Evolutionary conservation across 1,284 basidiomycete species (phyloP), one percentile per base, ranked within the genome.

Genomic region (Neotropicomus parvogracilis): DNA sequence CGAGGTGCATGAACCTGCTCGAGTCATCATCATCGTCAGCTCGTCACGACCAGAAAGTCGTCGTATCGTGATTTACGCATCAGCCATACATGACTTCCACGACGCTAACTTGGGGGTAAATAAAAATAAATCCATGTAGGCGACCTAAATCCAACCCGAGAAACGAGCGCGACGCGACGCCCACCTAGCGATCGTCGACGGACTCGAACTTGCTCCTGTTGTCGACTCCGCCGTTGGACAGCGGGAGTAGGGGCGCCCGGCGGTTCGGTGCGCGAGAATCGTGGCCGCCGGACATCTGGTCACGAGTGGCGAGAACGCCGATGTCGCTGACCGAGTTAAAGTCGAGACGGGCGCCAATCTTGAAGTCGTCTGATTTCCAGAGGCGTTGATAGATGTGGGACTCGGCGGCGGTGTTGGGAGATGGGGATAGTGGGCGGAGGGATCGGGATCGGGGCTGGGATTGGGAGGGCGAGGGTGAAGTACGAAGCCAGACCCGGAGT

Each of bases 301-400:
- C 24, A 24, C 24, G 24, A 8, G 46, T 44, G 9, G 70, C 81
- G 66, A 80, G 75, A 11, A 78, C 59, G 59, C 79, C 64, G 55
- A 71, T 76, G 34, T 55, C 57, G 6, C 75, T 71, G 31, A 80
- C 58, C 0, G 70, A 60, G 12, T 70, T 67, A 49, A 83, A 83
- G 49, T 75, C 70, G 21, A 83, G 71, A 21, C 67, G 59, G 0
- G 70, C 70, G 10, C 81, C 79, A n/a, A 82, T 59, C 56, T 79
- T 81, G 60, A 82, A 78, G n/a, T 66, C 60, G 56, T 83, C 80
- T 14, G 69, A 70, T 60, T 80, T 80, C 73, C 75, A 82, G 55
- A 83, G 67, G 14, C 81, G 76, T 54, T 82, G 80, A 58, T 77
- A 83, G 46, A 79, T 64, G 55, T 73, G 75, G 2, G 77, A 73